These are phyloP conservation scores for carrot (Daucus carota) DNA, from an alignment of 129 eudicot genomes.

Conservation along the genomic window DNA sequence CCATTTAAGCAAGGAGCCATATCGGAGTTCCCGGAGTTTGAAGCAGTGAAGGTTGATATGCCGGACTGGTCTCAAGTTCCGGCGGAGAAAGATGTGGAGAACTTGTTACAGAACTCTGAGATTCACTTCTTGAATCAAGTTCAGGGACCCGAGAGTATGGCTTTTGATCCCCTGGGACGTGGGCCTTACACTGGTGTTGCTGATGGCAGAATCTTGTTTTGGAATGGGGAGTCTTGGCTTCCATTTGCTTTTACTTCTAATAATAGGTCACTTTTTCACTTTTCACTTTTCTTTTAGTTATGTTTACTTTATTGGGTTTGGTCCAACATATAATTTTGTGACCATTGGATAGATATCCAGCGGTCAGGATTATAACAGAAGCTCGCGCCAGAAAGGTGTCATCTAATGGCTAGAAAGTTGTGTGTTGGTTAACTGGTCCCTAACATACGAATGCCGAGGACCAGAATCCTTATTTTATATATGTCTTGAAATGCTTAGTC, in stretches of 20 bases:
- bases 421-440: no score
- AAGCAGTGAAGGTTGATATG: conserved; percentile 47
- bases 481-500: no score
- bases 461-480: no score
- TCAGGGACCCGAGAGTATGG: conserved; percentile 89
- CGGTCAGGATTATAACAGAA: no score
- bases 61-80: conserved; percentile 59
- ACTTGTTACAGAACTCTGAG: conserved; percentile 64
- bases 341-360: no score
- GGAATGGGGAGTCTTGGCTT: conserved; percentile 66
- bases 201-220: conserved; percentile 75
- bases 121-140: conserved; percentile 56
- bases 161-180: conserved; percentile 67
- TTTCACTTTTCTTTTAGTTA: no score
- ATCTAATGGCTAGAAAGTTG: no score
- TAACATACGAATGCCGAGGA: no score
- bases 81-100: conserved; percentile 33
- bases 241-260: conserved; percentile 81
- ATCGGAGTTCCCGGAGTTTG: conserved; percentile 60
- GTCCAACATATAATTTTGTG: no score
- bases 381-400: no score
- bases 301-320: no score
- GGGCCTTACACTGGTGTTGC: conserved; percentile 86
- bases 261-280: conserved; percentile 56
- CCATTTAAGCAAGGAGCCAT: conserved; percentile 73